These are phyloP conservation scores for Apiospora pterosperma DNA, from an alignment of 2,329 filamentous ascomycete species.

Conservation along the genomic window DNA sequence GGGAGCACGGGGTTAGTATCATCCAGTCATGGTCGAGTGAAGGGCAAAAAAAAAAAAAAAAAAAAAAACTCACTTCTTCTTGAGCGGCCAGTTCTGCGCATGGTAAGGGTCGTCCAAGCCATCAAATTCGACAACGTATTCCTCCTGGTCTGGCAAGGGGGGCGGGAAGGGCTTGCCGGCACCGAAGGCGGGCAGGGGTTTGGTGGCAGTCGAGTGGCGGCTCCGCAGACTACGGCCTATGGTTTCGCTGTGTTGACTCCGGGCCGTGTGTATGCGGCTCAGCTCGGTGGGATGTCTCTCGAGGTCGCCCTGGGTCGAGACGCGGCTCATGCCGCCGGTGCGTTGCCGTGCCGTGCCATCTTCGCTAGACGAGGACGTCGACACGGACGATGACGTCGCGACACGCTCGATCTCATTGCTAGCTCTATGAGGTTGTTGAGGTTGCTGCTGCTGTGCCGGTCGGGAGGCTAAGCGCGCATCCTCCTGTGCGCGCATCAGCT, in stretches of 20 bases:
- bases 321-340: conserved; percentile 49
- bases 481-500: conserved; percentile 49
- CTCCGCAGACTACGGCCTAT: conserved; percentile 56
- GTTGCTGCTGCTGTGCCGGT: conserved; percentile 39
- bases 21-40: conserved; percentile 10
- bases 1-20: conserved; percentile 11
- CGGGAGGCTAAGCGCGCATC: conserved; percentile 11
- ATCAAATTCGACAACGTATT: conserved; percentile 83
- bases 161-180: conserved; percentile 74
- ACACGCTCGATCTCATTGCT: conserved; percentile 47
- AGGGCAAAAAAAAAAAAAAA: not conserved
- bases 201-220: conserved; percentile 42
- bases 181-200: conserved; percentile 66
- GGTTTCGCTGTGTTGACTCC: conserved; percentile 68
- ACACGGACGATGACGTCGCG: conserved; percentile 48
- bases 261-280: conserved; percentile 66
- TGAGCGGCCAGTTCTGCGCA: conserved; percentile 80
- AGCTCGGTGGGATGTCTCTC: conserved; percentile 68
- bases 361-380: conserved; percentile 43
- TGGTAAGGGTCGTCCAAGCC: conserved; percentile 80
- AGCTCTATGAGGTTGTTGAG: conserved; percentile 18
- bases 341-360: conserved; percentile 27
- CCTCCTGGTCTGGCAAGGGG: conserved; percentile 63
- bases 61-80: conserved; percentile 65
- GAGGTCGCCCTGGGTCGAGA: conserved; percentile 64